These are phyloP conservation scores for Plenodomus lindquistii DNA, from an alignment of 2,329 filamentous ascomycete species.

Conservation along the genomic window DNA sequence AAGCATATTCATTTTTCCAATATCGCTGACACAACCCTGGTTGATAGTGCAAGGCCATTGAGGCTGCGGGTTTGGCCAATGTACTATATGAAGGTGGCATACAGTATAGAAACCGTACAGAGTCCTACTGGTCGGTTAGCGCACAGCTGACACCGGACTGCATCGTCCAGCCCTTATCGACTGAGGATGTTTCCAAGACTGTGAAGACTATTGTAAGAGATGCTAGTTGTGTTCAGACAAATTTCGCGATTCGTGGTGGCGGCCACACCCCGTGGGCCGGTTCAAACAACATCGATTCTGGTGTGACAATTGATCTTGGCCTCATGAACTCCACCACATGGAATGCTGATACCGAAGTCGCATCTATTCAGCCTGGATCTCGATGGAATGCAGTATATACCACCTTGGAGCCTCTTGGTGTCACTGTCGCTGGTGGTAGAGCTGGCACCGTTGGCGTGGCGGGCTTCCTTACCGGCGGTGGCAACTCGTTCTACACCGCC, in stretches of 20 bases:
- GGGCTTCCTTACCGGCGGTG: constrained; percentile 33
- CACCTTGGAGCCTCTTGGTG: constrained; percentile 15
- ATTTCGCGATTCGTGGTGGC: constrained; percentile 35
- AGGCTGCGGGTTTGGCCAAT: constrained; percentile 15
- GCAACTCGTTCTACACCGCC: constrained; percentile 30
- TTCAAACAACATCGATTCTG: constrained; percentile 32
- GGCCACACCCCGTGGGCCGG: constrained; percentile 33
- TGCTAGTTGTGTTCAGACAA: background rate
- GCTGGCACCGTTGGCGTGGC: constrained; percentile 32
- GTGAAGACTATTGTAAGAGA: constrained; percentile 14
- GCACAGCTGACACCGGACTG: constrained; percentile 33
- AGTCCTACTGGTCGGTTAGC: constrained; percentile 31
- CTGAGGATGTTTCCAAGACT: constrained; percentile 26
- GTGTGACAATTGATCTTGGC: constrained; percentile 34
- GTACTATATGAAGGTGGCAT: constrained; percentile 16
- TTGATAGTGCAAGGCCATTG: constrained; percentile 21
- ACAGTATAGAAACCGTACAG: constrained; percentile 18
- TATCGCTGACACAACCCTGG: constrained; percentile 6
- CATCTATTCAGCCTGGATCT: constrained; percentile 28
- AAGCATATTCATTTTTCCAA: background rate
- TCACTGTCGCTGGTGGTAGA: constrained; percentile 29
- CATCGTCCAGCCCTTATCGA: constrained; percentile 33
- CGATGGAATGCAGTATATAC: constrained; percentile 44
- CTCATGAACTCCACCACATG: constrained; percentile 24
- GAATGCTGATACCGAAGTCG: constrained; percentile 13